A percentile compares a stretch with the other conserved stretches of the same genome.
Conservation (phyloP, 202 grass and related monocot species). For the Alloteropsis angusta region DNA sequence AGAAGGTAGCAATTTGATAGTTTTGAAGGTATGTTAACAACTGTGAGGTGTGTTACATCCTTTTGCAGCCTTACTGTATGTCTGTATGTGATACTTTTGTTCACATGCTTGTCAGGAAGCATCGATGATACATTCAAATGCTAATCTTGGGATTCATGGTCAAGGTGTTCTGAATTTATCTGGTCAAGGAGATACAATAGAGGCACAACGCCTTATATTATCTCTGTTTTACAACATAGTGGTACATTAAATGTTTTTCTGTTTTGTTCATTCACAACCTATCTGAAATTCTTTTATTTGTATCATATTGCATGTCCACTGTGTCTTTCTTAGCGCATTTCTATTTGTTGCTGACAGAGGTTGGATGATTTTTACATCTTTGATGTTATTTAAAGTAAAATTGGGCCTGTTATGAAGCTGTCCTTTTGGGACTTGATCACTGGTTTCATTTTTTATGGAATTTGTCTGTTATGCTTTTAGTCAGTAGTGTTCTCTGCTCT, state of each 20-base stretch:
- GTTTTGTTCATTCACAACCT: conserved; percentile 6
- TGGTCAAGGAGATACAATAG: conserved; percentile 76
- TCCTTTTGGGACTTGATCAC: conserved; percentile 7
- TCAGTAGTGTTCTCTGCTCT: neutral
- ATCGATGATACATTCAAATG: conserved; percentile 91
- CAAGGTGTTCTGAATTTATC: conserved; percentile 93
- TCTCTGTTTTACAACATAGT: conserved; percentile 92
- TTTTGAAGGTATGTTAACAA: conserved; percentile 64
- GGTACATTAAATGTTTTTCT: conserved; percentile 45
- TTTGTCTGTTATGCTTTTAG: neutral
- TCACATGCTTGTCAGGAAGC: conserved; percentile 53
- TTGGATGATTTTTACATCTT: conserved; percentile 7
- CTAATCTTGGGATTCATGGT: conserved; percentile 94
- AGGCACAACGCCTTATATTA: conserved; percentile 87
- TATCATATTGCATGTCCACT: neutral
- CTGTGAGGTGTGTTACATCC: conserved; percentile 7
- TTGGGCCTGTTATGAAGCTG: neutral
- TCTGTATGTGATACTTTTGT: conserved; percentile 26
- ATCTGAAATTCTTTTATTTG: conserved; percentile 17
- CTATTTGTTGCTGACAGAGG: neutral
- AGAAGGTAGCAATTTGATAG: conserved; percentile 97
- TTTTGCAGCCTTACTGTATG: neutral
- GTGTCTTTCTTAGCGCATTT: neutral
- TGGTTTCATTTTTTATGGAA: neutral
- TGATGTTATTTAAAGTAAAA: conserved; percentile 2